These are phyloP conservation scores for Irineochytrium annulatum DNA, from an alignment of 192 early-diverging fungal genomes.

Conservation along the genomic window DNA sequence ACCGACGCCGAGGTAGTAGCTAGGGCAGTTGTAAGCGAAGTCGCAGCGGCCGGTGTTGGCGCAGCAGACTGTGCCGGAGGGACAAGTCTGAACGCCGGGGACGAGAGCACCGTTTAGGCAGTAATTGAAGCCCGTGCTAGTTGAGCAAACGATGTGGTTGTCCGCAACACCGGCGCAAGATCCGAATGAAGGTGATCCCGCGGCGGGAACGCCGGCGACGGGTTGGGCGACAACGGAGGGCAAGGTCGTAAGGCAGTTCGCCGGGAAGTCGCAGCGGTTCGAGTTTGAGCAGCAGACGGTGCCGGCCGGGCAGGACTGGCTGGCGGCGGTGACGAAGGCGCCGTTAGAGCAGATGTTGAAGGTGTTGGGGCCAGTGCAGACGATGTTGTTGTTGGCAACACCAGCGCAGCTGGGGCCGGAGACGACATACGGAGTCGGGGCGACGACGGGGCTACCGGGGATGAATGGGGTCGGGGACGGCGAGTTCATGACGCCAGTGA, in stretches of 20 bases:
- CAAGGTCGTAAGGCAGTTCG: neutral
- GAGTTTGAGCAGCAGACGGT: neutral
- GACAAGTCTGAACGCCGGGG: neutral
- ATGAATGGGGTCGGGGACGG: neutral
- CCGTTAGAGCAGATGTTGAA: too few species aligned
- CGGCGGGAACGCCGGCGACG: too few species aligned
- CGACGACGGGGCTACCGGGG: neutral
- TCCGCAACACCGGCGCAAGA: neutral
- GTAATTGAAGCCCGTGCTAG: neutral
- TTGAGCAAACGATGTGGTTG: neutral
- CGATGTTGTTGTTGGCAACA: too few species aligned
- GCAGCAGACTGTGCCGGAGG: conserved; percentile 12
- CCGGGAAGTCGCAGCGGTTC: neutral
- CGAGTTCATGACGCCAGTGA: neutral
- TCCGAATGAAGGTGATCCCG: too few species aligned
- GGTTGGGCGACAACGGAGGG: too few species aligned
- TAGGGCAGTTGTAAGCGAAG: conserved; percentile 3
- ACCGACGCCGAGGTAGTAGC: conserved; percentile 8
- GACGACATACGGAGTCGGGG: neutral
- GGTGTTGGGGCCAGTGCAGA: conserved; percentile 8
- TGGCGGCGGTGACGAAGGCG: neutral
- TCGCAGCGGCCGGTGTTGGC: conserved; percentile 9
- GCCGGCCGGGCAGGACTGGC: conserved; percentile 4
- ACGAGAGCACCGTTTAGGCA: neutral
- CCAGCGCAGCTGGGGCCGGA: neutral